Conservation (phyloP, 169 alveolate genomes). For the Theileria luwenshuni region DNA sequence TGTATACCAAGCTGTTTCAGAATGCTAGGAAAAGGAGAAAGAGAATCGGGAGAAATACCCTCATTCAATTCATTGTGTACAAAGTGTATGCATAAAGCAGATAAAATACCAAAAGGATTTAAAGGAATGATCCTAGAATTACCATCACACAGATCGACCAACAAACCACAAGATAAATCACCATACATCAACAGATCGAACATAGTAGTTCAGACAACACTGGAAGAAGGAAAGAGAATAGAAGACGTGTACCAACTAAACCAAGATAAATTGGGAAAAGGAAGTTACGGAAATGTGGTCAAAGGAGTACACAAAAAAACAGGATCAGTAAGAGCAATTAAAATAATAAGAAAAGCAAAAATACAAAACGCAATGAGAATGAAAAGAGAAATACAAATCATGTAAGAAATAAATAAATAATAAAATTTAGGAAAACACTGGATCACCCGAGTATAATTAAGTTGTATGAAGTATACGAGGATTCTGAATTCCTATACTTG, state of each 20-base stretch:
- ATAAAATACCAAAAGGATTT: slow-evolving; percentile 48
- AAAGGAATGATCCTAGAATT: slow-evolving; percentile 56
- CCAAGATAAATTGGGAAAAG: slow-evolving; percentile 84
- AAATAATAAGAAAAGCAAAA: slow-evolving; percentile 82
- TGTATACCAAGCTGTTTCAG: slow-evolving; percentile 17
- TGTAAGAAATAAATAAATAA: slow-evolving; percentile 47
- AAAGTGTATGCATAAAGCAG: slow-evolving; percentile 70
- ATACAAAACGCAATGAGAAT: slow-evolving; percentile 85
- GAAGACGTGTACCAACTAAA: slow-evolving; percentile 82
- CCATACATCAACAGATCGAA: slow-evolving; percentile 75
- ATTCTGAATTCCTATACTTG: slow-evolving; percentile 85
- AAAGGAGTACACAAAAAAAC: slow-evolving; percentile 85
- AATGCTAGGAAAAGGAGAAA: not conserved
- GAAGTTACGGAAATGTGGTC: slow-evolving; percentile 87
- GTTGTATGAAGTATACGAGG: slow-evolving; percentile 90
- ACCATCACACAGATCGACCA: slow-evolving; percentile 31
- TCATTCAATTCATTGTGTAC: slow-evolving; percentile 66
- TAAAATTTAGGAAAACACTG: slow-evolving; percentile 70
- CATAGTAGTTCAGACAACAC: slow-evolving; percentile 70
- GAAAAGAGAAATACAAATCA: slow-evolving; percentile 85
- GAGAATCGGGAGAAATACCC: slow-evolving; percentile 30
- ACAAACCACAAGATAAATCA: slow-evolving; percentile 29
- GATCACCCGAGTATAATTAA: slow-evolving; percentile 91
- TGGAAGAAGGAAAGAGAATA: slow-evolving; percentile 72
- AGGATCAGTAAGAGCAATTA: slow-evolving; percentile 84